Evolutionary conservation across 2,329 filamentous ascomycete species (phyloP).

Genomic region (Chalaropsis thielavioides): DNA sequence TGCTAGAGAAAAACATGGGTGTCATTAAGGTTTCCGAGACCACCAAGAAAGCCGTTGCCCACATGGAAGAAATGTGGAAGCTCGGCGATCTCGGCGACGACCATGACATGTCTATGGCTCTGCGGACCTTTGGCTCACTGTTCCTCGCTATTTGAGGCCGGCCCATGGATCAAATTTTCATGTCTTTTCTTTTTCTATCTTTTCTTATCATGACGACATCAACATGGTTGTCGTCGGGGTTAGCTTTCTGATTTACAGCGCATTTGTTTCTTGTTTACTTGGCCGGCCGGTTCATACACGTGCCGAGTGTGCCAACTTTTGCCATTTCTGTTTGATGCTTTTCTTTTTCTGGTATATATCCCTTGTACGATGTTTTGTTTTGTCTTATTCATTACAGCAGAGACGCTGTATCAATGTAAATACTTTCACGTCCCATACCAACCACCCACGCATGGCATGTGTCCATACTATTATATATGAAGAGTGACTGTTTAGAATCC

Average conservation of each 20-base stretch:
- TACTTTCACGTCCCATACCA: not conserved
- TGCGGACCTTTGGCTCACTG: constrained; percentile 11
- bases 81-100: constrained; percentile 7
- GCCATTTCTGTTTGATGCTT: not conserved
- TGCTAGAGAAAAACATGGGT: constrained; percentile 29
- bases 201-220: not conserved
- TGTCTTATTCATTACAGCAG: not conserved
- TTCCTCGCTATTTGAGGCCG: constrained; percentile 14
- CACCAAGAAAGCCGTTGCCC: constrained; percentile 29
- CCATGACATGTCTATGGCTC: constrained; percentile 8
- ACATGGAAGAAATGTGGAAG: constrained; percentile 36
- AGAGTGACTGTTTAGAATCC: not conserved
- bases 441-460: not conserved
- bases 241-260: not conserved
- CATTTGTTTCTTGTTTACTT: not conserved
- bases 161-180: not conserved
- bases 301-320: not conserved
- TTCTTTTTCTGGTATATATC: constrained; percentile 2
- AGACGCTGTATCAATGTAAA: not conserved
- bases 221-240: not conserved
- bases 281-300: not conserved
- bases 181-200: not conserved
- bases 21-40: constrained; percentile 33
- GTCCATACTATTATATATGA: not conserved
- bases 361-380: not conserved